phyloP scores from a whole-genome alignment of 176 grass and related monocot genomes.

The Saccharum spontaneum region DNA sequence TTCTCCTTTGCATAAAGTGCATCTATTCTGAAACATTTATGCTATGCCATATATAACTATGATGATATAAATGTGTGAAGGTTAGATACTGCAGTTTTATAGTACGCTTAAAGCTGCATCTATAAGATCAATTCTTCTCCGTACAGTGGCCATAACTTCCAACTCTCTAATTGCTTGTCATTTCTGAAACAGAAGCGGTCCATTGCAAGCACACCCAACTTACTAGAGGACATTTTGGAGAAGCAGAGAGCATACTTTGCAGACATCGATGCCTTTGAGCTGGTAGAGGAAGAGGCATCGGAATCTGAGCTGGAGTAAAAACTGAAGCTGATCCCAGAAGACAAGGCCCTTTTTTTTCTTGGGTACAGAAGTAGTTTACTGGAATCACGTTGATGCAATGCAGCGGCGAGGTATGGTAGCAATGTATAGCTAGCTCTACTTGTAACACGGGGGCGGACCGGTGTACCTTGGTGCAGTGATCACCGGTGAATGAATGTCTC shows the following conservation, averaged over 20 bases:
- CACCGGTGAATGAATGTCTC: background rate
- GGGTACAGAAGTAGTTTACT: conserved; percentile 18
- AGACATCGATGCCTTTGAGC: conserved; percentile 53
- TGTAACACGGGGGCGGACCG: background rate
- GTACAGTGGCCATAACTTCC: background rate
- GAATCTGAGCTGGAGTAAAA: conserved; percentile 43
- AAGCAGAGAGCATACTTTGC: conserved; percentile 54
- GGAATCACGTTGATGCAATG: background rate
- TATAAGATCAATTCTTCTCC: background rate
- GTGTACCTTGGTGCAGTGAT: background rate
- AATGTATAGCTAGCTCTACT: background rate
- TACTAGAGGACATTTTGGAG: conserved; percentile 52
- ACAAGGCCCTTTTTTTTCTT: background rate
- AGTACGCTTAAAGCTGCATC: background rate
- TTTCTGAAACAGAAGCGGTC: conserved; percentile 29
- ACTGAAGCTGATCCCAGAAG: background rate
- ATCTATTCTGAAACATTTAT: background rate
- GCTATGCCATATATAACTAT: background rate
- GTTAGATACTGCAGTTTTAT: background rate
- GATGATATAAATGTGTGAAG: background rate
- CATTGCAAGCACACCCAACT: background rate
- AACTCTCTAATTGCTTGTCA: conserved; percentile 8
- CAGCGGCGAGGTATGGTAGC: background rate
- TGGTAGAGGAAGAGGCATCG: conserved; percentile 47
- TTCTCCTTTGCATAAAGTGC: background rate